Conservation (phyloP, 1,139 yeast species). For the Pichia terricola region DNA sequence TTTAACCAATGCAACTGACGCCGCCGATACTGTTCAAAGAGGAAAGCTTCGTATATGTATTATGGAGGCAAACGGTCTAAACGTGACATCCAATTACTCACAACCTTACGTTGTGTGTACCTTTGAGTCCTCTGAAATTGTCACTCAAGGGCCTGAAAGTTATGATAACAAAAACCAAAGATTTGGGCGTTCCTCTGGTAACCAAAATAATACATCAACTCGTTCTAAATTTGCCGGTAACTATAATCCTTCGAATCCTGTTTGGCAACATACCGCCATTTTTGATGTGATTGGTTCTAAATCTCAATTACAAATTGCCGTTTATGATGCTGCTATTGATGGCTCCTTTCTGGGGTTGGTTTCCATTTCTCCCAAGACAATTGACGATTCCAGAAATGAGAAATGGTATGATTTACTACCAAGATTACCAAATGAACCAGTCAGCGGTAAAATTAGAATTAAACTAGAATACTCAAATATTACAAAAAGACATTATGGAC, state of each 20-base stretch:
- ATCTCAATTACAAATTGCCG: conserved; percentile 76
- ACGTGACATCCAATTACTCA: conserved; percentile 42
- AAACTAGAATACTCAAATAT: conserved; percentile 66
- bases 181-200: not conserved
- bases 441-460: conserved; percentile 68
- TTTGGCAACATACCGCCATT: conserved; percentile 85
- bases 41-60: conserved; percentile 80
- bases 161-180: conserved; percentile 24
- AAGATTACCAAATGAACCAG: conserved; percentile 67
- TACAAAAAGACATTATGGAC: conserved; percentile 72
- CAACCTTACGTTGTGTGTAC: conserved; percentile 91
- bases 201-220: conserved; percentile 1
- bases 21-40: conserved; percentile 39
- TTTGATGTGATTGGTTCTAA: conserved; percentile 84
- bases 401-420: conserved; percentile 72
- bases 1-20: conserved; percentile 14
- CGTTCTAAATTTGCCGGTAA: conserved; percentile 10
- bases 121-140: conserved; percentile 85
- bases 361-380: conserved; percentile 58
- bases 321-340: conserved; percentile 75
- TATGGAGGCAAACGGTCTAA: conserved; percentile 65
- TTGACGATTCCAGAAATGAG: conserved; percentile 34
- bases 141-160: conserved; percentile 71
- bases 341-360: conserved; percentile 85
- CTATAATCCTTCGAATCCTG: conserved; percentile 49